Evolutionary conservation across 768 basidiomycete genomes (phyloP).

Genomic region (Infundibulicybe gibba): DNA sequence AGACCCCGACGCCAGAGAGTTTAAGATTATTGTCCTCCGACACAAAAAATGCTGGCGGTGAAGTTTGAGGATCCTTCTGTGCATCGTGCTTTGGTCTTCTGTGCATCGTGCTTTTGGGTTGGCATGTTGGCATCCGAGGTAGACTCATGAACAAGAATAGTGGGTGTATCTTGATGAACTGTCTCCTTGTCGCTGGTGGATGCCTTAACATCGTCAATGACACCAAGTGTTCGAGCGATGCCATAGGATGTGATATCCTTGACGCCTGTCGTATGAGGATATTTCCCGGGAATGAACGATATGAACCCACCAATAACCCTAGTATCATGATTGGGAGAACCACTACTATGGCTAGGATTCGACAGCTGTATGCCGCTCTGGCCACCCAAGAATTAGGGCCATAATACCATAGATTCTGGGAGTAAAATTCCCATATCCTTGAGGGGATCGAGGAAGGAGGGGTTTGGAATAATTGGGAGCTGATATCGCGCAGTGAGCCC

Average conservation of each 20-base stretch:
- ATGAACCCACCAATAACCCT: conserved; percentile 46
- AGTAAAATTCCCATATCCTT: conserved; percentile 56
- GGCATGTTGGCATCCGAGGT: conserved; percentile 11
- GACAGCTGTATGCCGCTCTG: conserved; percentile 57
- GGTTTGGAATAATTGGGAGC: conserved; percentile 15
- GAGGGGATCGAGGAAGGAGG: conserved; percentile 34
- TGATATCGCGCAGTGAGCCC: background rate
- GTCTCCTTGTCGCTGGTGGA: conserved; percentile 61
- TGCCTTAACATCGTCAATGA: conserved; percentile 71
- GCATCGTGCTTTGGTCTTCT: conserved; percentile 4
- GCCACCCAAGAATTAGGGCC: conserved; percentile 64
- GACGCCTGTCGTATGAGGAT: background rate
- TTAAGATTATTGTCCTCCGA: conserved; percentile 46
- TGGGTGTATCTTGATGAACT: conserved; percentile 26
- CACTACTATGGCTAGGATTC: conserved; percentile 62
- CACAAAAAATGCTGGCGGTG: conserved; percentile 46
- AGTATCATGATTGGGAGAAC: conserved; percentile 59
- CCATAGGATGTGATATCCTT: conserved; percentile 82
- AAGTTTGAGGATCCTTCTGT: conserved; percentile 3
- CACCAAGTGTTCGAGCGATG: conserved; percentile 78
- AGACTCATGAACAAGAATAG: conserved; percentile 26
- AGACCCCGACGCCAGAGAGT: conserved; percentile 68
- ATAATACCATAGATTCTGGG: conserved; percentile 63
- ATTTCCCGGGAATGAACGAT: background rate
- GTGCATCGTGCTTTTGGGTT: conserved; percentile 3